Base-by-base conservation (phyloP, 2,329 filamentous ascomycete species). In the Epichloe sylvatica region DNA sequence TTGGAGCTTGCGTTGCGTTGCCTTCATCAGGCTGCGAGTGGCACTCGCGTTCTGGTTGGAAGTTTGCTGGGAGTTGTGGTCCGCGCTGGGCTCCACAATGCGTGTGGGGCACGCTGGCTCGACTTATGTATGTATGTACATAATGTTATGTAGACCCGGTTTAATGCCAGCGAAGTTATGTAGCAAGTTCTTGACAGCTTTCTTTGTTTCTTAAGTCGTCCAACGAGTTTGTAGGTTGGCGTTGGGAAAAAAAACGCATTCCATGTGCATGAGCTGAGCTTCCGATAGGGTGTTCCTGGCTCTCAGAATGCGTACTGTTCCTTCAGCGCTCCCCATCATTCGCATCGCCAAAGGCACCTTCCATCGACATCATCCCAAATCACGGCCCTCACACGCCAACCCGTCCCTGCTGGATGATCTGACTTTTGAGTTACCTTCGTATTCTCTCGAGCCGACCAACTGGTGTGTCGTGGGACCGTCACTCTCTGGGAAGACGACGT, bases 401-500 rank as follows among this genome's bases (percentile, higher is more conserved):
- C 81, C 81, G 21, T 73, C 86, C 5, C 70, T 96, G 4, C 95
- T 94, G 62, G 72, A 76, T 4, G 71, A 80, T 49, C 64, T 96
- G 56, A 79, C 66, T 49, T 86, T 96, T 61, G 74, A 76, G 38
- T 68, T 97, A 0, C 78, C 83, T 0, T 80, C 82, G 5, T 65
- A 70, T 38, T 62, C 73, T 5, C 56, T 67, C 0, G 62, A 62
- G 4, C 64, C 67, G 13, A 76, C 84, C 56, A 79, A 87, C 62
- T 97, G 90, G 90, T 85, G 86, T 38, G 73, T 98, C 38, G 73
- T 97, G 25, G 89, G 88, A 0, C 81, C 87, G 0, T 89, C 85
- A 0, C 77, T 84, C 1, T 77, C 82, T 1, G 86, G 86, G 1
- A 86, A 91, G 63, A 94, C 89, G 0, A 84, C 84, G 0, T 82